These are phyloP conservation scores for Thielaviopsis punctulata DNA, from an alignment of 2,329 filamentous ascomycete genomes.

Conservation along the genomic window DNA sequence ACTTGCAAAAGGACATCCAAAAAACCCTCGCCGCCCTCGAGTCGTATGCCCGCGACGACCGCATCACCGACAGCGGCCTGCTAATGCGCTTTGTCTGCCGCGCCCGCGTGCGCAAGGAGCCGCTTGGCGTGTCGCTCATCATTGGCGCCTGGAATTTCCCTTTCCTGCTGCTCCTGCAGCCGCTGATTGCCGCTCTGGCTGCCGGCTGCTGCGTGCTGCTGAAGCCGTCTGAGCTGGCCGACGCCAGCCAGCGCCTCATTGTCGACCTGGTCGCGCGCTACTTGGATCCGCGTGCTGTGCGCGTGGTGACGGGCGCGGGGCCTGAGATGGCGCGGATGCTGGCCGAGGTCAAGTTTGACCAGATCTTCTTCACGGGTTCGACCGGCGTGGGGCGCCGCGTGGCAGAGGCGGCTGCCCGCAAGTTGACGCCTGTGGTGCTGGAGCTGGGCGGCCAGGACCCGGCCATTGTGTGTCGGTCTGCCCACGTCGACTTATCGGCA, in stretches of 20 bases:
- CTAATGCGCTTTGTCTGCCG: conserved; percentile 17
- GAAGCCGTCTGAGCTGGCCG: conserved; percentile 27
- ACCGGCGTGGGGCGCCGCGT: conserved; percentile 22
- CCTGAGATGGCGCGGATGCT: conserved; percentile 21
- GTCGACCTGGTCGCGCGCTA: conserved; percentile 24
- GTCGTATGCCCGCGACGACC: conserved; percentile 22
- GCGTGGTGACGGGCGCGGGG: conserved; percentile 20
- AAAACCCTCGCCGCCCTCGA: conserved; percentile 23
- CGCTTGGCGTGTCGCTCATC: conserved; percentile 26
- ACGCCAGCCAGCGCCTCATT: conserved; percentile 21
- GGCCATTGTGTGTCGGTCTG: conserved; percentile 24
- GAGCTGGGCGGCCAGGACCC: conserved; percentile 30
- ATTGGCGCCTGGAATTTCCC: conserved; percentile 32
- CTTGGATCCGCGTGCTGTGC: conserved; percentile 23
- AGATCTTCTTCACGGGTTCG: conserved; percentile 30
- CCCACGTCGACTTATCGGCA: conserved; percentile 25
- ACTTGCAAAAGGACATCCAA: conserved; percentile 21
- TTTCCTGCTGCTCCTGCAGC: conserved; percentile 21
- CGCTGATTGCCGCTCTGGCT: conserved; percentile 25
- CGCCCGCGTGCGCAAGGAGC: conserved; percentile 24
- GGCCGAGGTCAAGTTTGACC: conserved; percentile 23
- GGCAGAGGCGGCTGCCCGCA: conserved; percentile 23
- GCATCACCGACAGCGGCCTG: conserved; percentile 16
- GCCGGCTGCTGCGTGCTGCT: conserved; percentile 25
- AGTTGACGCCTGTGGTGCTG: conserved; percentile 26